phyloP scores from a whole-genome alignment of 2,329 filamentous ascomycete species.

The Hypoxylon sp. region DNA sequence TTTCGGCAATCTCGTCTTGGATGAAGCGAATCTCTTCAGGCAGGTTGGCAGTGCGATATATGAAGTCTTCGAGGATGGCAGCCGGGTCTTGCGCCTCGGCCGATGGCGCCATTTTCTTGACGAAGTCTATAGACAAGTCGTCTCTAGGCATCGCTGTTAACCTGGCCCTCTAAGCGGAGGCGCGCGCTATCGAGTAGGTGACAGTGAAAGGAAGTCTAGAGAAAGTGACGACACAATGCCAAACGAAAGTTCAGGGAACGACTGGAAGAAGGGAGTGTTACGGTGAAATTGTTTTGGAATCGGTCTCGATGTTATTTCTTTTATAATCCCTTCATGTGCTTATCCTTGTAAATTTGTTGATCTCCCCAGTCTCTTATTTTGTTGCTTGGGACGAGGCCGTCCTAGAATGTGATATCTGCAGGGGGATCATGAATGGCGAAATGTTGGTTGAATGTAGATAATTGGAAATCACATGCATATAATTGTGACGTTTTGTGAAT shows the following conservation, averaged over 20 bases:
- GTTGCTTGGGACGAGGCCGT: constrained; percentile 48
- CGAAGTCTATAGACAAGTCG: constrained; percentile 79
- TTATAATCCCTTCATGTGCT: constrained; percentile 55
- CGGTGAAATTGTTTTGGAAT: constrained; percentile 3
- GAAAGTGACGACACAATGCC: constrained; percentile 12
- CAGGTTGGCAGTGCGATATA: constrained; percentile 81
- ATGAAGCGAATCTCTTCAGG: constrained; percentile 87
- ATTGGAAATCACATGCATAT: constrained; percentile 38
- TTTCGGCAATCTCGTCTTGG: constrained; percentile 86
- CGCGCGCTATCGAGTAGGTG: constrained; percentile 43
- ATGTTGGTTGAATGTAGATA: constrained; percentile 13
- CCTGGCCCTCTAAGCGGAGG: constrained; percentile 54
- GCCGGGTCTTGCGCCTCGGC: constrained; percentile 74
- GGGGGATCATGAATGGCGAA: constrained; percentile 15
- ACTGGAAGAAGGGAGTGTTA: background rate
- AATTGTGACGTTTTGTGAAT: constrained; percentile 36
- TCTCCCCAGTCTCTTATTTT: constrained; percentile 53
- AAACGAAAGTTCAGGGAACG: constrained; percentile 3
- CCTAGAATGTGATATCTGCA: constrained; percentile 9
- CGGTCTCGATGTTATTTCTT: constrained; percentile 40
- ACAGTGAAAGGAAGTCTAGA: constrained; percentile 28
- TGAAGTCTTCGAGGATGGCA: constrained; percentile 83
- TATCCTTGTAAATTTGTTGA: constrained; percentile 6
- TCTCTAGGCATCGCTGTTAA: constrained; percentile 81
- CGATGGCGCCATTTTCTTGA: constrained; percentile 74